A percentile compares a stretch with the other conserved stretches of the same genome.
phyloP scores from a whole-genome alignment of 768 basidiomycete species.

The Psilocybe sp. region DNA sequence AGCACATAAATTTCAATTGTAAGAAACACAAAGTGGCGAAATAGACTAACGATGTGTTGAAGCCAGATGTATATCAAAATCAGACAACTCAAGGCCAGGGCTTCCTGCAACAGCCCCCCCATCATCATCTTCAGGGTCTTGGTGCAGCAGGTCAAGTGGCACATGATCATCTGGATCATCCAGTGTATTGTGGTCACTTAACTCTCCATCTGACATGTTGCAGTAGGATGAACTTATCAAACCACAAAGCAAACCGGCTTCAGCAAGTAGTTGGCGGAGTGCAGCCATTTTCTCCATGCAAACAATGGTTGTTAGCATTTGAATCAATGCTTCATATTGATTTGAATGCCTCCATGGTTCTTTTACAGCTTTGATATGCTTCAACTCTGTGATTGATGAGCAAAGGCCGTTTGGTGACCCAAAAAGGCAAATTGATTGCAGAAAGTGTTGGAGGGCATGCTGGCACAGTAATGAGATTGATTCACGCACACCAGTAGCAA shows the following conservation, averaged over 20 bases:
- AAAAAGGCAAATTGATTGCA: conserved; percentile 16
- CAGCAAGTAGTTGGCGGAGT: background rate
- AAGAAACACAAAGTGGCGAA: too few relatives aligned
- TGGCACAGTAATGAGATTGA: conserved; percentile 25
- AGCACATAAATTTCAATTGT: too few relatives aligned
- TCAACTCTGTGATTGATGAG: conserved; percentile 31
- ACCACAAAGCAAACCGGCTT: conserved; percentile 10
- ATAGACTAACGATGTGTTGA: too few relatives aligned
- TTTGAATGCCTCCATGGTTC: conserved; percentile 31
- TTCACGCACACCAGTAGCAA: conserved; percentile 15
- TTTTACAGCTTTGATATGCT: conserved; percentile 29
- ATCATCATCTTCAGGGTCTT: background rate
- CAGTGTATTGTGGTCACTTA: background rate
- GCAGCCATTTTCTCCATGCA: conserved; percentile 23
- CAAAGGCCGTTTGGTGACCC: conserved; percentile 27
- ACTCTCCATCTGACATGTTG: background rate
- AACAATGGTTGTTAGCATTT: conserved; percentile 26
- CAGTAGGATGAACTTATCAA: conserved; percentile 13
- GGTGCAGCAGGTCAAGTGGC: conserved; percentile 2
- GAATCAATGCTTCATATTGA: conserved; percentile 22
- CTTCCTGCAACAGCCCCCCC: background rate
- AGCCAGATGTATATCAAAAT: background rate
- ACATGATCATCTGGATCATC: background rate
- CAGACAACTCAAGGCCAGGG: background rate
- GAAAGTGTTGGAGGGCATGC: conserved; percentile 23